Conservation (phyloP, 805 yeast genomes). For the Lipomyces sp. region DNA sequence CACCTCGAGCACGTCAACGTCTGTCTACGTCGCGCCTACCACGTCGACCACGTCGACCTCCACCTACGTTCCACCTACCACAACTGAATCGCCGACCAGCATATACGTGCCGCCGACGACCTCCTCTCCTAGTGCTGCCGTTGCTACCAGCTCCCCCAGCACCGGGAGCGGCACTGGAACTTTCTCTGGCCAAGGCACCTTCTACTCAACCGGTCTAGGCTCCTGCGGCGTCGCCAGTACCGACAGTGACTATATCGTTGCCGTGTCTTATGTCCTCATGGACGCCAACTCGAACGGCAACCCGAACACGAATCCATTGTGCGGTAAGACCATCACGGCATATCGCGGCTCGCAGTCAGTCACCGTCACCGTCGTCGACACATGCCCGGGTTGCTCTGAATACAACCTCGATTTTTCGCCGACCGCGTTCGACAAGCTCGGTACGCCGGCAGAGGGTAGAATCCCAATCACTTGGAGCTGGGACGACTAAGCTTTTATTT, state of each 20-base stretch:
- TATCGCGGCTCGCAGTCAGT: constrained; percentile 56
- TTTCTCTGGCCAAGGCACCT: constrained; percentile 48
- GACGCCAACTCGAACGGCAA: constrained; percentile 50
- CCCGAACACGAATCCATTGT: constrained; percentile 50
- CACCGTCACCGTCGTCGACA: constrained; percentile 61
- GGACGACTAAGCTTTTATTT: constrained; percentile 20
- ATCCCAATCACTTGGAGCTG: constrained; percentile 60
- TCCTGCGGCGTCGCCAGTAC: constrained; percentile 59
- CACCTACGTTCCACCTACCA: constrained; percentile 25
- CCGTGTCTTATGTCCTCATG: constrained; percentile 54
- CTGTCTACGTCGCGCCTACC: constrained; percentile 9
- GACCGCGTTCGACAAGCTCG: constrained; percentile 58
- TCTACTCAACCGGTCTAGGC: constrained; percentile 51
- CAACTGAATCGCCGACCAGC: constrained; percentile 19
- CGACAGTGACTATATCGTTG: constrained; percentile 58
- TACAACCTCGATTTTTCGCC: constrained; percentile 66
- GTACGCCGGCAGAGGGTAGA: constrained; percentile 58
- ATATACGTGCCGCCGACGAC: constrained; percentile 20
- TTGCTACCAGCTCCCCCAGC: constrained; percentile 29
- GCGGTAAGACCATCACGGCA: constrained; percentile 59
- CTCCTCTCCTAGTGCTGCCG: constrained; percentile 14
- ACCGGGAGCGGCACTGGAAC: constrained; percentile 38
- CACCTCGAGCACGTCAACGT: background rate
- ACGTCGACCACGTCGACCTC: constrained; percentile 4
- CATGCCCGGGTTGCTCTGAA: constrained; percentile 59